Evolutionary conservation across 2,329 filamentous ascomycete genomes (phyloP).

Genomic region (Xylariaceae sp.): DNA sequence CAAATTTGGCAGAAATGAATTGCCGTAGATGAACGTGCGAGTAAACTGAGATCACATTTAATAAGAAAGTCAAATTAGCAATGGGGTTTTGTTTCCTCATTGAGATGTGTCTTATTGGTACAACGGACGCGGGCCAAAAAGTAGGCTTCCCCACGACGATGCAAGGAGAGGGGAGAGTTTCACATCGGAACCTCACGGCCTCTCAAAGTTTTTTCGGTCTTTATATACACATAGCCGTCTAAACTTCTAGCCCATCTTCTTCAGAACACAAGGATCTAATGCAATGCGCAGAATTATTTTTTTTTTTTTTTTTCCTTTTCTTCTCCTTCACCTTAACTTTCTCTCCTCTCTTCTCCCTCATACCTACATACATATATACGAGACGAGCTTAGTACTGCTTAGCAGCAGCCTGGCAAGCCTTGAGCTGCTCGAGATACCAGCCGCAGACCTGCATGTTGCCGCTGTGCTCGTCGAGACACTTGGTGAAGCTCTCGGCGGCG

Average conservation of each 20-base stretch:
- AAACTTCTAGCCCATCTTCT: no score
- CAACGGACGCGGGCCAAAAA: background rate
- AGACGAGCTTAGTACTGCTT: slow-evolving; percentile 65
- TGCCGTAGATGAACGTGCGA: no score
- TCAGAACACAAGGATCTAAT: background rate
- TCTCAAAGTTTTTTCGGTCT: background rate
- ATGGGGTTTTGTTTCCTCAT: no score
- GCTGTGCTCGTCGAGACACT: slow-evolving; percentile 92
- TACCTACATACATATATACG: background rate
- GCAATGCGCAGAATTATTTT: background rate
- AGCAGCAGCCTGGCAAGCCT: slow-evolving; percentile 78
- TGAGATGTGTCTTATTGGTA: background rate
- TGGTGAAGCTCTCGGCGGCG: slow-evolving; percentile 81
- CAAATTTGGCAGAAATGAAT: no score
- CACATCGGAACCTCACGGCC: background rate
- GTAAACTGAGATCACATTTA: no score
- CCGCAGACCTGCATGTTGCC: slow-evolving; percentile 95
- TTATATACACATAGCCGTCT: background rate
- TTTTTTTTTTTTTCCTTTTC: background rate
- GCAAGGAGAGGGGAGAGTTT: background rate
- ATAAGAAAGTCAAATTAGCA: no score
- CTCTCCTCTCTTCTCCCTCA: background rate
- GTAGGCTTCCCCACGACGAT: no score
- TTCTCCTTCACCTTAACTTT: background rate
- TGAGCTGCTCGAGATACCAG: slow-evolving; percentile 97